Base-by-base conservation (phyloP, 2,329 filamentous ascomycete species). In the Immersiporthe knoxdaviesiana region DNA sequence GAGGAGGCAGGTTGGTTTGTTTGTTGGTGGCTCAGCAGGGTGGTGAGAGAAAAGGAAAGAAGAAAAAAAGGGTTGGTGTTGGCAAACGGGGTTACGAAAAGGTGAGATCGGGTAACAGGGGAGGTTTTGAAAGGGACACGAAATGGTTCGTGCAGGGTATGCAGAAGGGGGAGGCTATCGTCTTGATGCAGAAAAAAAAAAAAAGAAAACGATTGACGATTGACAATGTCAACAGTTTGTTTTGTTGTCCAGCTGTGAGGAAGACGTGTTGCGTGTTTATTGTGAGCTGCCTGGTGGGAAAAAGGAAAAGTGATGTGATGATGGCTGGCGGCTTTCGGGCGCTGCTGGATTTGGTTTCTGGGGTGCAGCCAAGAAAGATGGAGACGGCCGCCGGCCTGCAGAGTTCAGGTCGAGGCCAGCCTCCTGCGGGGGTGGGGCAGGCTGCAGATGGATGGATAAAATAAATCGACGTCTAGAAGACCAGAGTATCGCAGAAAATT, bases 291-390 rank as follows among this genome's bases (percentile, higher is more conserved):
- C 60, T 47, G 41, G 65, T 47, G 18, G 44, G 62, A 60, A 44
- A 16, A 62, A 44, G 41, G 54, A 61, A 68, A 68, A 16, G 68
- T 69, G 59, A 67, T 67, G 68, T 12, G 37, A 39, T 59, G 68
- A 70, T 56, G 65, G 60, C 41, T 47, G 44, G 44, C 44, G 44
- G 44, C 21, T 10, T 47, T n/a, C n/a, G 44, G 41, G 65, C 32
- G 39, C 60, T 59, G 47, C 41, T 63, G 60, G 64, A 63, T 59
- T 64, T 59, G 32, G 56, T 21, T 60, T 69, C 52, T 56, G 27
- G 50, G 52, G 52, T 56, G 52, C 52, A 56, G 52, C 24, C 14
- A 32, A 32, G 14, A 32, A 30, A 56, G 52, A 56, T 30, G 52
- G 52, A 56, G 52, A 56, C 52, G 24, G 24, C 2, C 12, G 52